Conservation (phyloP, 106 monocot genomes). For the Apostasia ramifera region DNA sequence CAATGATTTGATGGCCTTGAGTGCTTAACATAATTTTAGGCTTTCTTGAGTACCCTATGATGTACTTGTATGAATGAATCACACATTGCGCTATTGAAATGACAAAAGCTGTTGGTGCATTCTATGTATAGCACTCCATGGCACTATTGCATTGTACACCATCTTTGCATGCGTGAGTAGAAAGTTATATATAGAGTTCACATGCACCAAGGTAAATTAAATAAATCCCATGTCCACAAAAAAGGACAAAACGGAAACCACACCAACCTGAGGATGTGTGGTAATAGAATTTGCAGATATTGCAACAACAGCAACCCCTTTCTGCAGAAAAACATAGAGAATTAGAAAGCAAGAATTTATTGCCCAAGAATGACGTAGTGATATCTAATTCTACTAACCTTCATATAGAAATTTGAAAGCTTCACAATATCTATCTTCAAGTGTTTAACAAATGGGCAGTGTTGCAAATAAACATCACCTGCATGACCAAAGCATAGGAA, state of each 20-base stretch:
- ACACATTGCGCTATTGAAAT: too few species aligned
- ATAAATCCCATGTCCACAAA: background rate
- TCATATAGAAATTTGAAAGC: slow-evolving; percentile 79
- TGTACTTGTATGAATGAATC: too few species aligned
- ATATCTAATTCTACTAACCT: slow-evolving; percentile 26
- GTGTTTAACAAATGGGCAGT: slow-evolving; percentile 93
- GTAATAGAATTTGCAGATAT: slow-evolving; percentile 81
- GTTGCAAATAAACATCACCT: slow-evolving; percentile 99
- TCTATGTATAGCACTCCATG: too few species aligned
- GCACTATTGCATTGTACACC: background rate
- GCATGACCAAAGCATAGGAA: slow-evolving; percentile 17
- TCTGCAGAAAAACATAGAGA: slow-evolving; percentile 47
- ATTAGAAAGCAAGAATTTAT: background rate
- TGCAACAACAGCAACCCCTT: slow-evolving; percentile 78
- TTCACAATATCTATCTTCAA: slow-evolving; percentile 84
- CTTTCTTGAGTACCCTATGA: too few species aligned
- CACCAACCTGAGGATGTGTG: slow-evolving; percentile 78
- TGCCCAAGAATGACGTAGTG: background rate
- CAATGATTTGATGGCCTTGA: too few species aligned
- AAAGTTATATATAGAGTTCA: too few species aligned
- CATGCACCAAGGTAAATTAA: background rate
- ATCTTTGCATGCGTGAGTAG: background rate
- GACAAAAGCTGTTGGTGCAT: too few species aligned
- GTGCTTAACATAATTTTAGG: too few species aligned
- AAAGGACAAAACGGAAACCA: background rate